phyloP scores from a whole-genome alignment of 208 protist genomes.

The Crithidia fasciculata region DNA sequence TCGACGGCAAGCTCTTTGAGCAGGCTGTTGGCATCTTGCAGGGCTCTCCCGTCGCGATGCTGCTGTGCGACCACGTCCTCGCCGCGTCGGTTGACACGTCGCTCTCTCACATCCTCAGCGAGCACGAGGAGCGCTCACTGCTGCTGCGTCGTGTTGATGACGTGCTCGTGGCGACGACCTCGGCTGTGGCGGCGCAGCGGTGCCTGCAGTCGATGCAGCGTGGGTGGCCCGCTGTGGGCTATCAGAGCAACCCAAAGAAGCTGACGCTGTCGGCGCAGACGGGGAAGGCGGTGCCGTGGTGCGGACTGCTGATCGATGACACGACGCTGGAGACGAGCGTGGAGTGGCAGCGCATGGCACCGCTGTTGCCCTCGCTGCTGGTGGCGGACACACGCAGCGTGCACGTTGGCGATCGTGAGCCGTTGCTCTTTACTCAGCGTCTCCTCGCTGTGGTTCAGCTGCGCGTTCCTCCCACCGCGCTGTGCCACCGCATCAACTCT shows the following conservation, averaged over 20 bases:
- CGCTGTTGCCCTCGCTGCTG: conserved; percentile 31
- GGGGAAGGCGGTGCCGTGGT: conserved; percentile 49
- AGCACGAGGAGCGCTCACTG: conserved; percentile 52
- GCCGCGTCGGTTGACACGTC: conserved; percentile 29
- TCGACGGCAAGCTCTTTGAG: conserved; percentile 42
- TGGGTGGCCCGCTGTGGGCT: conserved; percentile 70
- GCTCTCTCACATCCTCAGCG: conserved; percentile 29
- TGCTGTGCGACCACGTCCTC: conserved; percentile 76
- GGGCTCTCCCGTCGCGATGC: conserved; percentile 78
- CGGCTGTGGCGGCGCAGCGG: conserved; percentile 45
- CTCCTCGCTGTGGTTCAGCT: conserved; percentile 49
- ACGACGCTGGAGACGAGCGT: conserved; percentile 54
- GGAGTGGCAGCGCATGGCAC: conserved; percentile 63
- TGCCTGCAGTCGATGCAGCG: conserved; percentile 46
- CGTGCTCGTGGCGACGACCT: conserved; percentile 67
- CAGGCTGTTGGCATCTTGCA: conserved; percentile 70
- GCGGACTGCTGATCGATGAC: conserved; percentile 58
- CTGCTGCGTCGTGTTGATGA: conserved; percentile 82
- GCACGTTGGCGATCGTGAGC: conserved; percentile 22
- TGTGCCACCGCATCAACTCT: conserved; percentile 64
- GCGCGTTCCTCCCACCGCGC: conserved; percentile 48
- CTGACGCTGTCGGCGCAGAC: background rate
- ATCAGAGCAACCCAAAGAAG: conserved; percentile 32
- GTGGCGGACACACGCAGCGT: conserved; percentile 12
- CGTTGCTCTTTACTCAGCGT: conserved; percentile 38